Percentiles rank a stretch among this genome's conserved stretches.
Evolutionary conservation across 169 alveolate species (phyloP).

Genomic region (Babesia sp.): DNA sequence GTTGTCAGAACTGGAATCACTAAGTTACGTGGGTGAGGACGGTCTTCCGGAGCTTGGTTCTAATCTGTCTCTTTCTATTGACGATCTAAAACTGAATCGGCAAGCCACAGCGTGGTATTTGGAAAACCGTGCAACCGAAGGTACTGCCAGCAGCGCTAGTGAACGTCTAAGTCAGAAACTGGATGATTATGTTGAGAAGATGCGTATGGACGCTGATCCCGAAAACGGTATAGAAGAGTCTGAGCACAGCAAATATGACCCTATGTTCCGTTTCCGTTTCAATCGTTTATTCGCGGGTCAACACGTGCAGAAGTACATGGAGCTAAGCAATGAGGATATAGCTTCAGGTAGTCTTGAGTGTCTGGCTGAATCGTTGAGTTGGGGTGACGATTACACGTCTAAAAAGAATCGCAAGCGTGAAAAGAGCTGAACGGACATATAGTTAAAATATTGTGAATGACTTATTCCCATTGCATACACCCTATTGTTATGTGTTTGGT

Average conservation of each 20-base stretch:
- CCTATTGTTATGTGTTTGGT: background rate
- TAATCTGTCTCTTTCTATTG: conserved; percentile 20
- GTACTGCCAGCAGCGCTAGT: conserved; percentile 10
- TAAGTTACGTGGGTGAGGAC: background rate
- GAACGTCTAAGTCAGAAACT: conserved; percentile 61
- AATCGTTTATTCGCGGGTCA: conserved; percentile 61
- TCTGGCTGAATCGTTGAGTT: conserved; percentile 20
- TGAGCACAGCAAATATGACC: conserved; percentile 71
- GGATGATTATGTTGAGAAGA: conserved; percentile 70
- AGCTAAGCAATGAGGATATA: conserved; percentile 49
- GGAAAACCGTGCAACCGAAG: conserved; percentile 4
- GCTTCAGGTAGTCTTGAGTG: conserved; percentile 63
- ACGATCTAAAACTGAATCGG: conserved; percentile 36
- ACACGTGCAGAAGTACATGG: conserved; percentile 66
- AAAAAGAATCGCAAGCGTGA: conserved; percentile 9
- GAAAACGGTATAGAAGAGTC: conserved; percentile 68
- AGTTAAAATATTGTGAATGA: background rate
- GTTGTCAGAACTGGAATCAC: conserved; percentile 25
- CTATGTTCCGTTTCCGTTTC: conserved; percentile 73
- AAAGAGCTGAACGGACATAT: background rate
- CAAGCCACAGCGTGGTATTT: conserved; percentile 60
- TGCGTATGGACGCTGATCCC: conserved; percentile 77
- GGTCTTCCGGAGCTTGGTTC: conserved; percentile 38
- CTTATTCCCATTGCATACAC: background rate
- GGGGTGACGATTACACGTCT: background rate